These are phyloP conservation scores for Melaleuca alternifolia DNA, from an alignment of 345 rosid species.

Conservation along the genomic window DNA sequence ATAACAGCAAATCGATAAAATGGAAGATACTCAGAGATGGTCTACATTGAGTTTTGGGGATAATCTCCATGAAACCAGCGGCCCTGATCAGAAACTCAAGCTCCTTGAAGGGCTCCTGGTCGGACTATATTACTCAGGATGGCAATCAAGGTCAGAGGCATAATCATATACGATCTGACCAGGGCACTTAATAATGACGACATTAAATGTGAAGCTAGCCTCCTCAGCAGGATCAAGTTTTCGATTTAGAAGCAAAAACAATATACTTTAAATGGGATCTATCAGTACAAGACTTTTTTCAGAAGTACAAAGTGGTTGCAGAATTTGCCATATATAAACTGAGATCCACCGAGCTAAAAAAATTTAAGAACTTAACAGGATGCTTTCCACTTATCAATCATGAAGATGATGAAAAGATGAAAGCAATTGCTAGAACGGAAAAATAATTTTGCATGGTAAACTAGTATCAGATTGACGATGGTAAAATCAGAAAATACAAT, in stretches of 20 bases:
- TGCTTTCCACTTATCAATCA: background rate
- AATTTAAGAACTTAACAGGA: background rate
- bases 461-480: background rate
- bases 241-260: background rate
- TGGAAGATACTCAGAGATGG: constrained; percentile 17
- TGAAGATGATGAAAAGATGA: background rate
- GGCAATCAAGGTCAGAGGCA: background rate
- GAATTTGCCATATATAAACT: background rate
- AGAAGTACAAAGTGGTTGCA: background rate
- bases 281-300: background rate
- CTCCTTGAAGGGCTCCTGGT: background rate
- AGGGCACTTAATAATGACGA: background rate
- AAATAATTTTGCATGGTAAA: background rate
- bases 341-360: background rate
- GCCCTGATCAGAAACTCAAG: constrained; percentile 3
- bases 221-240: background rate
- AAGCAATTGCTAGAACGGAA: background rate
- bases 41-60: constrained; percentile 18
- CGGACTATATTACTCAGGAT: background rate
- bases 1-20: constrained; percentile 19
- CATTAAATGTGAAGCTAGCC: background rate
- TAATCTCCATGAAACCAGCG: background rate
- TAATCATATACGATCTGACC: background rate
- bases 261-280: background rate
- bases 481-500: background rate